These are phyloP conservation scores for Schrenkiella parvula DNA, from an alignment of 345 rosid genomes.

Conservation along the genomic window DNA sequence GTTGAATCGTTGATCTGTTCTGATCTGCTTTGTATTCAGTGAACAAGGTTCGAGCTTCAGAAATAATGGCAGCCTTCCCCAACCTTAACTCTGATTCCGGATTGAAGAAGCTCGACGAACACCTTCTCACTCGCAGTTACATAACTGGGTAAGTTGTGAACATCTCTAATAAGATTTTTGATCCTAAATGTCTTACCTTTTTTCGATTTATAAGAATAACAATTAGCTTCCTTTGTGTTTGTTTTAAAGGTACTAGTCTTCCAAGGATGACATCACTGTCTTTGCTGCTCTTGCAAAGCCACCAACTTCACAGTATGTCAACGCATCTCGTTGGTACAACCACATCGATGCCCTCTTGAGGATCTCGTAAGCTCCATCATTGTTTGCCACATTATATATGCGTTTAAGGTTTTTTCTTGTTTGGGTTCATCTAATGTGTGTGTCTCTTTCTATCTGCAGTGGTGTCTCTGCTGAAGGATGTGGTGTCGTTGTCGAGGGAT, in stretches of 20 bases:
- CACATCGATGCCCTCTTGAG: conserved; percentile 90
- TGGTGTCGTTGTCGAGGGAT: conserved; percentile 67
- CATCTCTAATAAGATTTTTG: not conserved
- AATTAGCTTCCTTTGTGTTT: not conserved
- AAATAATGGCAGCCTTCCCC: conserved; percentile 64
- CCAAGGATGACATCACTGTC: conserved; percentile 79
- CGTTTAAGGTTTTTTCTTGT: not conserved
- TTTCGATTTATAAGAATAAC: not conserved
- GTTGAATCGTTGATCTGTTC: not conserved
- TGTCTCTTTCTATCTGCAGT: conserved; percentile 17
- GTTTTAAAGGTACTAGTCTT: conserved; percentile 70
- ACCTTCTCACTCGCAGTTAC: conserved; percentile 85
- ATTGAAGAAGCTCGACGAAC: conserved; percentile 73
- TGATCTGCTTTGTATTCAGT: conserved; percentile 11
- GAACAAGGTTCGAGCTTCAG: not conserved
- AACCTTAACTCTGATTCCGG: conserved; percentile 56
- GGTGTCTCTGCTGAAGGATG: conserved; percentile 82
- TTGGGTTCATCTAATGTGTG: not conserved
- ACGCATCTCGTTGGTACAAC: conserved; percentile 65
- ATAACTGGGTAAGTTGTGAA: conserved; percentile 48
- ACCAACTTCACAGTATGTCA: conserved; percentile 62
- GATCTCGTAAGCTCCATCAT: conserved; percentile 64
- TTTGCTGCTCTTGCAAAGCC: conserved; percentile 38
- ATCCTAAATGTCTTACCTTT: not conserved
- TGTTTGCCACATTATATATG: not conserved